Base-by-base conservation (phyloP, 805 yeast genomes). In the Scheffersomyces lignosus region DNA sequence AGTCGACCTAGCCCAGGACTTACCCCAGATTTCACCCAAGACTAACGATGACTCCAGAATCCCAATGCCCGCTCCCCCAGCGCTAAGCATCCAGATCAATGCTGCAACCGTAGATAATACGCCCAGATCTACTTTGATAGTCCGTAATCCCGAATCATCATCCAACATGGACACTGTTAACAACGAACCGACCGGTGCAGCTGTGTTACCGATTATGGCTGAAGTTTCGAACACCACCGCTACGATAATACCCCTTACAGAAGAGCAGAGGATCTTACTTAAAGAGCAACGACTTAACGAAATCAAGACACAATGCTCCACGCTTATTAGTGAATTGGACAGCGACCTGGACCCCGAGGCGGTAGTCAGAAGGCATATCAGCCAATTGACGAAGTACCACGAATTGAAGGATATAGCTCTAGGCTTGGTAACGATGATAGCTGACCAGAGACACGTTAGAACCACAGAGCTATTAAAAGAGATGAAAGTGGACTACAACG, bases 381-480 rank as follows among this genome's bases (percentile, higher is more conserved):
- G 55, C 18, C 66, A 68, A 34, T 56, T 83, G 27, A 77, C 78
- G 43, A 59, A 64, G 36, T 83, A 82, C 56, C 80, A 83, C 48
- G 87, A 81, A 41, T 57, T 83, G 16, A 73, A 77, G 48, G 89
- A 83, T 50, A 66, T 71, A 2, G 85, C 87, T 0, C 49, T 80
- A 36, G 70, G 74, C 5, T 52, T 83, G 42, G 72, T 80, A 8
- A 73, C 75, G 27, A 55, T 80, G 64, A 78, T 83, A 22, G 83
- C 87, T 0, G 79, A 77, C 34, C 83, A 79, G 41, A 66, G 78
- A 40, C 61, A 69, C 17, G 59, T 74, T 18, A 63, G 71, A 30
- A 51, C 77, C 4, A 56, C 61, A 9, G 78, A 72, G 25, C 70
- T 81, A 5, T 57, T 79, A 47, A 64, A 70, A 10, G 85, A 81